Evolutionary conservation across 2,329 filamentous ascomycete genomes (phyloP), one percentile per base, ranked within the genome.

Genomic region (Phaeosphaeriaceae sp.): DNA sequence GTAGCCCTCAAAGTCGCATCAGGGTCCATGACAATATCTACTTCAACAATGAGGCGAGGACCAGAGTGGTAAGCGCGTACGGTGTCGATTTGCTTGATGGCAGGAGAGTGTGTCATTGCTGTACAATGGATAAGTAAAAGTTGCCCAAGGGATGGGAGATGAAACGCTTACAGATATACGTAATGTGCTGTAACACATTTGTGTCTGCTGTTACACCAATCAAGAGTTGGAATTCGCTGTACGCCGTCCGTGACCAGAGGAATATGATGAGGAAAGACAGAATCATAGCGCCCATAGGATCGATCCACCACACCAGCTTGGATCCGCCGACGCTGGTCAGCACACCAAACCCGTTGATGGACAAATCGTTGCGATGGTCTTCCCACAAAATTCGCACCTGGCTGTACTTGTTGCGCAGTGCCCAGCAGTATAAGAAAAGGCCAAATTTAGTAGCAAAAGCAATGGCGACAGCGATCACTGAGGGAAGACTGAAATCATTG

Each of bases 321-420:
- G 87, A 86, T 28, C 94, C 94, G 46, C 91, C 90, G n/a, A 97
- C 87, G 2, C 89, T 93, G 1, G 92, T 97, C 46, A 97, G 75
- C 56, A 97, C 86, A 83, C 89, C 92, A 61, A 96, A 91, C 45
- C 91, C 91, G 72, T 97, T 99, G 81, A 99, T 91, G 64, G 96
- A 81, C n/a, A 99, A 80, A 69, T 99, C 94, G 69, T 99, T 99
- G 54, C 94, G 87, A 77, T 99, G 94, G 68, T 97, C 93, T 73
- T 96, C 90, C 92, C 92, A 97, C 12, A 97, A 79, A 69, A 97
- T 97, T 48, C 89, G 84, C 56, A 97, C 86, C 73, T 97, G 92
- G 52, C 86, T 91, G 78, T 97, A 96, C 65, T 90, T 89, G 77
- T 97, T 87, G 60, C 93, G 87, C 64, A 97, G 76, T 4, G 90